These are phyloP conservation scores for Thymus mandschuricus DNA, from an alignment of 257 asterid genomes.

Conservation along the genomic window DNA sequence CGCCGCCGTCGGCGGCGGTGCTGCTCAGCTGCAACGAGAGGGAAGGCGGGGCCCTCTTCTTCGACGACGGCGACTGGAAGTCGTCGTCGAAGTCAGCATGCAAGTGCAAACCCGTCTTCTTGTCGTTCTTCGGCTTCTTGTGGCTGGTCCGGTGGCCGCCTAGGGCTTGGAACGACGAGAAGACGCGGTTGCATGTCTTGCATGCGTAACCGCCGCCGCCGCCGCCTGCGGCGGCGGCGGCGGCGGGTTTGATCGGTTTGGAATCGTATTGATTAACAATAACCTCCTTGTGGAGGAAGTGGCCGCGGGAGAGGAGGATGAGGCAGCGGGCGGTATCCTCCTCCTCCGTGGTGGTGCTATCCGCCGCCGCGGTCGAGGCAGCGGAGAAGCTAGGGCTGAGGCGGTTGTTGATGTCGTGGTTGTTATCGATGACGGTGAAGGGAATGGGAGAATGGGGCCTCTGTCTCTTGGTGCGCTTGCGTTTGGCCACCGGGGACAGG, in stretches of 20 bases:
- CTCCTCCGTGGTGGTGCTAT: slow-evolving; percentile 42
- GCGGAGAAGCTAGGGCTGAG: slow-evolving; percentile 16
- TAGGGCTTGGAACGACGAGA: slow-evolving; percentile 61
- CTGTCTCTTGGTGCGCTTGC: slow-evolving; percentile 51
- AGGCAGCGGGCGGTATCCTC: slow-evolving; percentile 56
- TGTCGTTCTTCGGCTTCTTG: slow-evolving; percentile 48
- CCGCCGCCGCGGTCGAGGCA: slow-evolving; percentile 24
- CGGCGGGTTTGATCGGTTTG: not conserved
- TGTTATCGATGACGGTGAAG: slow-evolving; percentile 25
- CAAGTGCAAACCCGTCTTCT: not conserved
- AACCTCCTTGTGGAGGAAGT: slow-evolving; percentile 5
- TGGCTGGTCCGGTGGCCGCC: slow-evolving; percentile 78
- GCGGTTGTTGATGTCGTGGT: slow-evolving; percentile 26
- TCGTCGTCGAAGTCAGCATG: slow-evolving; percentile 37
- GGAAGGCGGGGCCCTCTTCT: slow-evolving; percentile 37
- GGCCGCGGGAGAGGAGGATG: slow-evolving; percentile 50
- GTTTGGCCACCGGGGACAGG: slow-evolving; percentile 44
- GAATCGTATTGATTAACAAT: not conserved
- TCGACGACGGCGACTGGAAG: slow-evolving; percentile 35
- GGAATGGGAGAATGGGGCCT: slow-evolving; percentile 42
- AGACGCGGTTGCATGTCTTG: slow-evolving; percentile 60
- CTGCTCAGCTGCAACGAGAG: slow-evolving; percentile 41
- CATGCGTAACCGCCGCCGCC: slow-evolving; percentile 46
- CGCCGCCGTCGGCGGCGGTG: slow-evolving; percentile 16
- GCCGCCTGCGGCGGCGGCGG: slow-evolving; percentile 9